Base-by-base conservation (phyloP, 2,329 filamentous ascomycete genomes). In the Talaromyces albobiverticillius region DNA sequence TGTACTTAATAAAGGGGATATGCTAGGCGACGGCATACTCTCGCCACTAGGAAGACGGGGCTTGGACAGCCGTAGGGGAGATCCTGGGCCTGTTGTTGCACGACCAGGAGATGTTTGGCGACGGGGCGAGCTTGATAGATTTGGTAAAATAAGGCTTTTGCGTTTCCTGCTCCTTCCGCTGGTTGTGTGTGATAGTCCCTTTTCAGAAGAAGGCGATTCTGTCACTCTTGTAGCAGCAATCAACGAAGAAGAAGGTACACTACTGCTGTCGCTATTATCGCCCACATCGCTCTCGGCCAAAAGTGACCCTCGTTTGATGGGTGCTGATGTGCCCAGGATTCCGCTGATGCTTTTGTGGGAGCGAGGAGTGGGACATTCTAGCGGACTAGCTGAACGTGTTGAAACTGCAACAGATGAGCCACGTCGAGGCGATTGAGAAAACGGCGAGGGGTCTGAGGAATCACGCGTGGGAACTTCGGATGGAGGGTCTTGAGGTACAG, bases 61-160 rank as follows among this genome's bases (percentile, higher is more conserved):
- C 67, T 96, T 97, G 43, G 82, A 81, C 64, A 95, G 91, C 34
- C 93, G 84, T 53, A 99, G 75, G 1, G 94, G 94, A 1, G 91
- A 96, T 1, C 92, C 90, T 3, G 91, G 90, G 46, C 87, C 84
- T 7, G 82, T 76, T 48, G 81, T 76, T 48, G 81, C 78, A 60
- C 93, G 82, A 8, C 88, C 92, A 3, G 94, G 94, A 0, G 94
- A 99, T 64, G 93, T 89, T 65, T 96, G 91, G 23, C 94, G 85
- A 49, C 85, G 87, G 40, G 89, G 89, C 9, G 90, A 95, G 47
- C 72, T 68, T 32, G 87, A 83, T 7, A 90, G 79, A 9, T 89
- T 85, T 0, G 92, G 86, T 16, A 96, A 80, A 47, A 95, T 87
- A 54, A 96, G 79, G 67, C 93, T 97, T 63, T 88, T 86, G 43